These are phyloP conservation scores for Pneumocystis canis DNA, from an alignment of 1,139 yeast species.

Conservation along the genomic window DNA sequence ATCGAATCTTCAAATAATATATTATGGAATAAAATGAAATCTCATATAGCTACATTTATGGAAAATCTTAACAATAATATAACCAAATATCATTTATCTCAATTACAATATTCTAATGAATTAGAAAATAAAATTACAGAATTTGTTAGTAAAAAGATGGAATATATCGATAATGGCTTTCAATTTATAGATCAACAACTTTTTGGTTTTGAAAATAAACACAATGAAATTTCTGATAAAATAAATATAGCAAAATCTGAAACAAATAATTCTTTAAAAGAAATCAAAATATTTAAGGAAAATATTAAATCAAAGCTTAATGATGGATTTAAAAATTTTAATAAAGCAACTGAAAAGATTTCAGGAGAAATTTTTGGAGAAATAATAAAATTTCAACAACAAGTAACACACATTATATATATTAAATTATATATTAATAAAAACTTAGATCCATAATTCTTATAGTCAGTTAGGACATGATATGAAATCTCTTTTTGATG, in stretches of 20 bases:
- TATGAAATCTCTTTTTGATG: constrained; percentile 17
- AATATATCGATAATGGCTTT: constrained; percentile 13
- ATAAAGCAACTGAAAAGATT: constrained; percentile 15
- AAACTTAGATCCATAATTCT: constrained; percentile 14
- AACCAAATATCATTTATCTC: neutral
- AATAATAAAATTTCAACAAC: constrained; percentile 15
- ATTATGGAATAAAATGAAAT: constrained; percentile 1
- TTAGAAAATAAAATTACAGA: constrained; percentile 6
- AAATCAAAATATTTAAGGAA: constrained; percentile 16
- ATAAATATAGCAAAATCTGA: constrained; percentile 14
- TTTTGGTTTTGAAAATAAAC: constrained; percentile 11
- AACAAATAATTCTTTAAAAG: constrained; percentile 15
- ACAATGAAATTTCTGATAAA: constrained; percentile 6
- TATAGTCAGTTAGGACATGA: constrained; percentile 18
- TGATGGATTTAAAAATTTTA: constrained; percentile 14
- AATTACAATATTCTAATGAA: neutral
- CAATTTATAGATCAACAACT: constrained; percentile 13
- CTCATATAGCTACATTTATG: neutral
- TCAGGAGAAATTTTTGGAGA: constrained; percentile 15
- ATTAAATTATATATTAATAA: neutral
- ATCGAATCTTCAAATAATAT: neutral
- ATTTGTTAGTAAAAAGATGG: constrained; percentile 14
- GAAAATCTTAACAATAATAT: neutral
- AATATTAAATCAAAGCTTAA: constrained; percentile 17
- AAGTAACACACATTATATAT: constrained; percentile 5